Percentiles rank a stretch among this genome's conserved stretches.
These are phyloP conservation scores for Skeletonema costatum DNA, from an alignment of 108 stramenopile genomes.

Conservation along the genomic window DNA sequence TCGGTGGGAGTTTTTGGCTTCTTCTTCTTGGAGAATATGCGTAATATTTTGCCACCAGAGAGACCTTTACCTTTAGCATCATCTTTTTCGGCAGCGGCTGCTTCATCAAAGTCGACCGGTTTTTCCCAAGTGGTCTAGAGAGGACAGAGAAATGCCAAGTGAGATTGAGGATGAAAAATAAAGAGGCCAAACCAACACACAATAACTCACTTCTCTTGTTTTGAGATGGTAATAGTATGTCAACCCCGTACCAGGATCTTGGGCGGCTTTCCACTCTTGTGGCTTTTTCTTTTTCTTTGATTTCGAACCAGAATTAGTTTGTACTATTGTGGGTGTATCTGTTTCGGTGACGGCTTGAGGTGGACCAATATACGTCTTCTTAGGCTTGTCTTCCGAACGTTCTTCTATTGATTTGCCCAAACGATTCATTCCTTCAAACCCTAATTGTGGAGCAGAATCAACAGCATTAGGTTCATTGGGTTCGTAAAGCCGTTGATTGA, in stretches of 20 bases:
- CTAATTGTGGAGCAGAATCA: neutral
- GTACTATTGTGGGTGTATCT: neutral
- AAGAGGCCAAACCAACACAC: neutral
- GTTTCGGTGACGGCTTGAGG: neutral
- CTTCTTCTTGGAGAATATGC: slow-evolving; percentile 33
- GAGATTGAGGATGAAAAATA: neutral
- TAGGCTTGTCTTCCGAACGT: neutral
- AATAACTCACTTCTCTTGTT: slow-evolving; percentile 65
- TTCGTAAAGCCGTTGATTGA: slow-evolving; percentile 12
- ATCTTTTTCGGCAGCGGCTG: neutral
- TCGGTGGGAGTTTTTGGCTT: neutral
- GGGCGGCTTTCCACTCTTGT: slow-evolving; percentile 62
- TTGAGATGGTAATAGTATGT: slow-evolving; percentile 77
- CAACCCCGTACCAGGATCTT: slow-evolving; percentile 59
- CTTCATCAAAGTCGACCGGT: slow-evolving; percentile 18
- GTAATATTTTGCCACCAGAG: slow-evolving; percentile 3
- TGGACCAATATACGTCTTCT: neutral
- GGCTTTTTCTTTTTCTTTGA: neutral
- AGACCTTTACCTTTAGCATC: slow-evolving; percentile 2
- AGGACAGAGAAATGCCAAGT: neutral
- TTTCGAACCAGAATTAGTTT: neutral
- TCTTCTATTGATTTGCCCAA: neutral
- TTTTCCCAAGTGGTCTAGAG: slow-evolving; percentile 45
- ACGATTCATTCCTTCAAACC: neutral
- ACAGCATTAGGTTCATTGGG: neutral